Base-by-base conservation (phyloP, 2,329 filamentous ascomycete genomes). In the Conoideocrella luteorostrata region DNA sequence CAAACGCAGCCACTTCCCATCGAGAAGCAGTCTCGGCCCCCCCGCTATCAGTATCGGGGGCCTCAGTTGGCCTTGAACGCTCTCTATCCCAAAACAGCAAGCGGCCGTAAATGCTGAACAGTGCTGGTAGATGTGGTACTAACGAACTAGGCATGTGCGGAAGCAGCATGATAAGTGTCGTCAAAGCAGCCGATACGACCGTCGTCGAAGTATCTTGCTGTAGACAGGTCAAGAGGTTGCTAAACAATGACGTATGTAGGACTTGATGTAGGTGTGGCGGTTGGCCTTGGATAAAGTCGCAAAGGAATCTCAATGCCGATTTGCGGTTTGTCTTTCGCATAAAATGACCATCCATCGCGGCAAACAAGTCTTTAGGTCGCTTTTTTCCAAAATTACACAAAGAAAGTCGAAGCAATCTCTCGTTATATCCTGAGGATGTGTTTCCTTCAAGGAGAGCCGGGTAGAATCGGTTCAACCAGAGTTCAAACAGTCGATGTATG, bases 51-150 rank as follows among this genome's bases (percentile, higher is more conserved):
- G 13, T 18, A 22, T 46, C 36, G 3, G 66, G 58, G 7, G 59
- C 52, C 15, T 66, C 64, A 30, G 66, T 56, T n/a, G 61, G 54
- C 10, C 62, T 59, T 5, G 67, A 67, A 10, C 69, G 63, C 47
- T 76, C 73, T 39, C 69, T 66, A 52, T 89, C 83, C 86, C 87
- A 93, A 56, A 90, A 93, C 0, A 93, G 66, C 35, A 91, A 64
- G 39, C 88, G 74, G 43, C 83, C 85, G 60, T 93, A 93, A 41
- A 93, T 82, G 48, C 89, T 83, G 71, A 91, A 93, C 15, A 93
- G 68, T 17, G 79, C 78, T 23, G 86, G 82, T 5, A 93, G 70
- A 56, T 84, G 76, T 1, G 78, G 73, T 2, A 81, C 78, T 12
- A 90, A 65, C 3, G 83, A 82, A 52, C 77, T 82, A 1, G 86